A percentile compares a stretch with the other conserved stretches of the same genome.
Conservation (phyloP, 208 protist species). For the Crithidia mellificae region DNA sequence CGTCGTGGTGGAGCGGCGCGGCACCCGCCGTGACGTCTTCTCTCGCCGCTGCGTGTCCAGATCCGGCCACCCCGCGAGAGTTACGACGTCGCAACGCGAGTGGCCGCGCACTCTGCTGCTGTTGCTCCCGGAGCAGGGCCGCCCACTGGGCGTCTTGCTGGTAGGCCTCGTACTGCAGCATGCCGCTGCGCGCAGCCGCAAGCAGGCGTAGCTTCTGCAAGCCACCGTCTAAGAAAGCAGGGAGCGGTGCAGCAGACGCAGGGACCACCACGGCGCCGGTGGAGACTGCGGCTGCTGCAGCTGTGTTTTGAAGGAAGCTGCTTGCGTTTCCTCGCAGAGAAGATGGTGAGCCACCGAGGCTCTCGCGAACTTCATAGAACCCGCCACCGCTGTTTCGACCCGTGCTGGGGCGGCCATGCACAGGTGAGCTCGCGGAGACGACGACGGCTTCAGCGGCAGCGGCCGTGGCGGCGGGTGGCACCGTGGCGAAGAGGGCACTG, state of each 20-base stretch:
- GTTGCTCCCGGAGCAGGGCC: slow-evolving; percentile 13
- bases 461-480: not conserved
- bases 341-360: not conserved
- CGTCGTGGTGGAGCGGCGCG: not conserved
- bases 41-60: too few species aligned
- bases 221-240: slow-evolving; percentile 21
- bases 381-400: not conserved
- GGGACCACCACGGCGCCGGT: not conserved
- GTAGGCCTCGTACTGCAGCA: slow-evolving; percentile 25
- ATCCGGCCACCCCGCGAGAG: too few species aligned
- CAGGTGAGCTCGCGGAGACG: not conserved
- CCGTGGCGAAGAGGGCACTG: slow-evolving; percentile 3
- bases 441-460: not conserved
- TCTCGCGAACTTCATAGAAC: too few species aligned
- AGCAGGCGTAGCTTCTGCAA: slow-evolving; percentile 24
- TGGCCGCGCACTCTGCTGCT: not conserved
- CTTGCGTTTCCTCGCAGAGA: not conserved
- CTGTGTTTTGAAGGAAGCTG: not conserved
- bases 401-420: too few species aligned
- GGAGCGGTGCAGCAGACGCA: not conserved
- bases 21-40: too few species aligned
- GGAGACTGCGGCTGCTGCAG: too few species aligned
- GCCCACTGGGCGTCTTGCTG: slow-evolving; percentile 30
- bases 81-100: not conserved
- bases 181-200: slow-evolving; percentile 24